phyloP scores from a whole-genome alignment of 2,329 filamentous ascomycete species.

The Aureobasidium uvarum region DNA sequence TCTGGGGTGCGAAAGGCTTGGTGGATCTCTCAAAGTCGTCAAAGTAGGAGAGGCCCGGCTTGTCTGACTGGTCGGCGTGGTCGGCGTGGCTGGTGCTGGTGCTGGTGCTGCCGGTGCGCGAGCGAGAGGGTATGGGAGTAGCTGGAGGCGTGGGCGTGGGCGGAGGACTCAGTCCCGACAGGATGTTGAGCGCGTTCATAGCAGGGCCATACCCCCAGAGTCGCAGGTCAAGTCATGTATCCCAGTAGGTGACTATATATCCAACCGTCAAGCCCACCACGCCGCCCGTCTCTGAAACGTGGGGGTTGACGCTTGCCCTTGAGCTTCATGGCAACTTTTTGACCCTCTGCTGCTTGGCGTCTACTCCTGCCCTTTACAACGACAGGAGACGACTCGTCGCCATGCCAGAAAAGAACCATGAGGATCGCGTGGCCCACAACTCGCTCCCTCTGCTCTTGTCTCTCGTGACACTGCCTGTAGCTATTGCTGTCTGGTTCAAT shows the following conservation, averaged over 20 bases:
- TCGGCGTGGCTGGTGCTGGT: slow-evolving; percentile 39
- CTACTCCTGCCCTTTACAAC: not conserved
- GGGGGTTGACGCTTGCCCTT: slow-evolving; percentile 9
- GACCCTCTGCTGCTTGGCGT: slow-evolving; percentile 2
- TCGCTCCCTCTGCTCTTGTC: slow-evolving; percentile 7
- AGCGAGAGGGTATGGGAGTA: slow-evolving; percentile 39
- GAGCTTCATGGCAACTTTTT: slow-evolving; percentile 13
- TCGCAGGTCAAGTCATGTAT: slow-evolving; percentile 10
- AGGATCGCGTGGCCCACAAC: slow-evolving; percentile 7
- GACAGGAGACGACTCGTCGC: not conserved
- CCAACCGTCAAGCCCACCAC: slow-evolving; percentile 8
- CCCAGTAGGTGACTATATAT: not conserved
- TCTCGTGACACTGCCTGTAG: slow-evolving; percentile 2
- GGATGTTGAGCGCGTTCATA: slow-evolving; percentile 95
- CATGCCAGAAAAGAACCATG: not conserved
- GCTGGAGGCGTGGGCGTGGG: slow-evolving; percentile 34
- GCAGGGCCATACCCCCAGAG: slow-evolving; percentile 43
- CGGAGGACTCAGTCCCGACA: slow-evolving; percentile 67
- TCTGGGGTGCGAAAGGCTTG: slow-evolving; percentile 35
- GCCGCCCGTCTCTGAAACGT: slow-evolving; percentile 4
- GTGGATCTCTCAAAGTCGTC: slow-evolving; percentile 50
- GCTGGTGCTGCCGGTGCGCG: slow-evolving; percentile 52
- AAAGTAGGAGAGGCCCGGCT: slow-evolving; percentile 53
- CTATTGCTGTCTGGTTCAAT: slow-evolving; percentile 33
- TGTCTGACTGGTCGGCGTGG: slow-evolving; percentile 34